Evolutionary conservation across 495 filamentous ascomycete genomes (phyloP), one percentile per base, ranked within the genome.

Genomic region (Trypethelium eluteriae): DNA sequence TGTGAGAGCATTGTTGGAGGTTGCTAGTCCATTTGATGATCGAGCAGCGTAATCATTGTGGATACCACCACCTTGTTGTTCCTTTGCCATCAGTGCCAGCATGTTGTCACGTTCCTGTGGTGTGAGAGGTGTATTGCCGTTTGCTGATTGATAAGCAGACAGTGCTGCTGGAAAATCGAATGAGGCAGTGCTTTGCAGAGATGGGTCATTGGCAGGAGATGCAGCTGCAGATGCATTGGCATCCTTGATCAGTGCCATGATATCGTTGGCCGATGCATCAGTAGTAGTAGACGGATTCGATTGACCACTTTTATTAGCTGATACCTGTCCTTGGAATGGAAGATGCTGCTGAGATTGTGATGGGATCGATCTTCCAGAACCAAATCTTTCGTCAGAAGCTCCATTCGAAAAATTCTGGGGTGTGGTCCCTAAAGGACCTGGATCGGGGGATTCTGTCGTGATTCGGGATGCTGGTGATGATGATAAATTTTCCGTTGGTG

Each of bases 241-340:
- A 69, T 88, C 88, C 62, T 92, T 87, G 71, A 95, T 93, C 63
- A 93, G 84, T 69, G 88, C 91, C 85, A 96, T 89, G 79, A 96
- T 96, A 67, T 90, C 87, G 64, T 62, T 70, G 32, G 70, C 46
- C 4, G 70, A 71, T 41, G 69, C 62, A 63, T 68, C 70, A 3
- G 66, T 39, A 25, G 57, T 62, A 25, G 64, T 34, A 3, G 18
- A 32, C 4, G 18, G 18, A 59, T 59, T 65, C 34, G 2, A 11
- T 1, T 41, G 39, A 34, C 25, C 25, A 1, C 25, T 25, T 25
- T 66, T 70, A 35, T 35, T 69, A 36, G 38, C 38, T 25, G 16
- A 1, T 38, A 16, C 6, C 32, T 46, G 63, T 6, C n/a, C 41
- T 10, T 62, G 50, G 41, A 64, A 64, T 62, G 64, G 62, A 35